phyloP scores from a whole-genome alignment of 768 basidiomycete species.

The Sutorius australiensis region DNA sequence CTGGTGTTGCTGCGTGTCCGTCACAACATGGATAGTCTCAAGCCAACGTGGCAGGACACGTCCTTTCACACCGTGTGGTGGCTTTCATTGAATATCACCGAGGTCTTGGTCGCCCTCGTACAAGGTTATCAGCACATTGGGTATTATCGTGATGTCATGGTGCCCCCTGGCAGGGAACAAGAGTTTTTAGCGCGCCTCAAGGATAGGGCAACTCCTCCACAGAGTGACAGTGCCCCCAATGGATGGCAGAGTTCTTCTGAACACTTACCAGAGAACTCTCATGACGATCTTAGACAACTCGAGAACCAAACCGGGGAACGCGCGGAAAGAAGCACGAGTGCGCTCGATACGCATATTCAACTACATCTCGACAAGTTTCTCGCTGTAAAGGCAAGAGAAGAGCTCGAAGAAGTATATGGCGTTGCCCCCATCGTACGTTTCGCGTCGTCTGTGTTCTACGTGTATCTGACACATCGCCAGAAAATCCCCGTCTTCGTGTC shows the following conservation, averaged over 20 bases:
- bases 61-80: conserved; percentile 73
- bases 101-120: conserved; percentile 57
- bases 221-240: conserved; percentile 7
- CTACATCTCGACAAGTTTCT: conserved; percentile 65
- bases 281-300: conserved; percentile 15
- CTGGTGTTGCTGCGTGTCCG: conserved; percentile 52
- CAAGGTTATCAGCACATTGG: conserved; percentile 70
- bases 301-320: conserved; percentile 17
- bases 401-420: conserved; percentile 77
- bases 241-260: conserved; percentile 12
- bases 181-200: conserved; percentile 36
- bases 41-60: conserved; percentile 50
- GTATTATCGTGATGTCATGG: conserved; percentile 67
- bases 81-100: conserved; percentile 67
- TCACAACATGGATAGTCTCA: conserved; percentile 37
- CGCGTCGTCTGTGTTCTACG: neutral
- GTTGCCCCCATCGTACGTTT: conserved; percentile 70
- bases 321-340: neutral
- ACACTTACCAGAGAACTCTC: conserved; percentile 6
- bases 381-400: conserved; percentile 61
- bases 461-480: conserved; percentile 34
- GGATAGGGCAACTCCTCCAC: conserved; percentile 4
- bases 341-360: conserved; percentile 46
- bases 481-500: conserved; percentile 76
- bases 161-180: conserved; percentile 40